Conservation (phyloP, 2,329 filamentous ascomycete species). For the Penicillium aurantiogriseum region DNA sequence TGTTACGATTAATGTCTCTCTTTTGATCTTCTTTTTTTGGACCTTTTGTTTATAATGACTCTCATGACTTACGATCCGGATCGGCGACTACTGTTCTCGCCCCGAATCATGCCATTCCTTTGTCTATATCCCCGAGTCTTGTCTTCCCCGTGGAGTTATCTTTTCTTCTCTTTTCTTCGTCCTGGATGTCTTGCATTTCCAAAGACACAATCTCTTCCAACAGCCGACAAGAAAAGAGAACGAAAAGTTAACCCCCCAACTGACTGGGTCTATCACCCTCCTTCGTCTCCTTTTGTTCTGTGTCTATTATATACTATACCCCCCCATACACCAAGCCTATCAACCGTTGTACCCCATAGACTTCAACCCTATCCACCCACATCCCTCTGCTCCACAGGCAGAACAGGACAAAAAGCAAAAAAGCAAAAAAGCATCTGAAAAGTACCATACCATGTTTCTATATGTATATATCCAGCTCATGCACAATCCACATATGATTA, state of each 20-base stretch:
- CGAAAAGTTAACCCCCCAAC: background rate
- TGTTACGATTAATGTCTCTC: constrained; percentile 36
- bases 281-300: background rate
- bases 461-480: background rate
- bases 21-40: constrained; percentile 11
- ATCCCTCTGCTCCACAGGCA: background rate
- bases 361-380: background rate
- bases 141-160: background rate
- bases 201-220: background rate
- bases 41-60: constrained; percentile 21
- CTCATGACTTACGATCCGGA: constrained; percentile 29
- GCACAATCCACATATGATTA: background rate
- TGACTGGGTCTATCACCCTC: background rate
- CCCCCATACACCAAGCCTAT: constrained; percentile 1
- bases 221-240: background rate
- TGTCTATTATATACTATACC: constrained; percentile 2
- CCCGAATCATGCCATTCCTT: constrained; percentile 30
- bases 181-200: background rate
- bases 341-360: constrained; percentile 4
- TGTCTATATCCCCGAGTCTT: constrained; percentile 19
- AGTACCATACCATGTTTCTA: background rate
- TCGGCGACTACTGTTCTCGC: constrained; percentile 39
- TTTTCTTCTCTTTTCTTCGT: background rate
- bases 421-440: background rate
- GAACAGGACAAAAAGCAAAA: background rate